Conservation (phyloP, 2,329 filamentous ascomycete species). For the Myotisia sp. region DNA sequence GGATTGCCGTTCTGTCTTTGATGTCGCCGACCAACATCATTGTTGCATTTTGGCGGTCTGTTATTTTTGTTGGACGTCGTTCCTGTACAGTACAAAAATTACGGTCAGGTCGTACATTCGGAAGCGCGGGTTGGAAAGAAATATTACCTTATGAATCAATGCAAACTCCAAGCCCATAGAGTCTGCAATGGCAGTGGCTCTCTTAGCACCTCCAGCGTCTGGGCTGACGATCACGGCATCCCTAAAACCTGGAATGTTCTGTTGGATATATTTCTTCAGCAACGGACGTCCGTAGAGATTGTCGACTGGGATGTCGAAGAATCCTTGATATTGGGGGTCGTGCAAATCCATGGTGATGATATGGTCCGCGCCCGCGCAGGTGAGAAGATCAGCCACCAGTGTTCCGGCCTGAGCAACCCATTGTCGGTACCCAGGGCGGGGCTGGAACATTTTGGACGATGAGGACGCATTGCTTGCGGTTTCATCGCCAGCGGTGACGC, state of each 20-base stretch:
- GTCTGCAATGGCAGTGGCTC: slow-evolving; percentile 89
- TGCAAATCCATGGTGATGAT: slow-evolving; percentile 96
- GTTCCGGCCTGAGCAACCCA: slow-evolving; percentile 98
- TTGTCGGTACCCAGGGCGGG: slow-evolving; percentile 89
- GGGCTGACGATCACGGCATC: slow-evolving; percentile 88
- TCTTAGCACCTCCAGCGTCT: slow-evolving; percentile 90
- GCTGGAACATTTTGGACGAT: slow-evolving; percentile 47
- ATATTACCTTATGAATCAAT: slow-evolving; percentile 86
- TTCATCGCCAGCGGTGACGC: slow-evolving; percentile 48
- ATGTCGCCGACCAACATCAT: slow-evolving; percentile 95
- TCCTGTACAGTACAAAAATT: slow-evolving; percentile 41
- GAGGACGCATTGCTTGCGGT: slow-evolving; percentile 43
- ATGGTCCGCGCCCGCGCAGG: slow-evolving; percentile 90
- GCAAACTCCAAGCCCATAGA: slow-evolving; percentile 88
- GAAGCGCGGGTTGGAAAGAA: slow-evolving; percentile 6
- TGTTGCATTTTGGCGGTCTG: slow-evolving; percentile 62
- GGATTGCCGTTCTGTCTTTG: slow-evolving; percentile 63
- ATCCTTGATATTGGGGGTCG: slow-evolving; percentile 93
- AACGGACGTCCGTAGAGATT: slow-evolving; percentile 63
- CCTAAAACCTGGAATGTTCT: slow-evolving; percentile 69
- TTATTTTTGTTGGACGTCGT: slow-evolving; percentile 75
- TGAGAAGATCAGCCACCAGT: slow-evolving; percentile 82
- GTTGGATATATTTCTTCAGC: slow-evolving; percentile 54
- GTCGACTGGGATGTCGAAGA: slow-evolving; percentile 97
- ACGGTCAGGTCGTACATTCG: slow-evolving; percentile 15